Evolutionary conservation across 441 rosid species (phyloP), one percentile per base, ranked within the genome.

Genomic region (Erysimum pusillum): DNA sequence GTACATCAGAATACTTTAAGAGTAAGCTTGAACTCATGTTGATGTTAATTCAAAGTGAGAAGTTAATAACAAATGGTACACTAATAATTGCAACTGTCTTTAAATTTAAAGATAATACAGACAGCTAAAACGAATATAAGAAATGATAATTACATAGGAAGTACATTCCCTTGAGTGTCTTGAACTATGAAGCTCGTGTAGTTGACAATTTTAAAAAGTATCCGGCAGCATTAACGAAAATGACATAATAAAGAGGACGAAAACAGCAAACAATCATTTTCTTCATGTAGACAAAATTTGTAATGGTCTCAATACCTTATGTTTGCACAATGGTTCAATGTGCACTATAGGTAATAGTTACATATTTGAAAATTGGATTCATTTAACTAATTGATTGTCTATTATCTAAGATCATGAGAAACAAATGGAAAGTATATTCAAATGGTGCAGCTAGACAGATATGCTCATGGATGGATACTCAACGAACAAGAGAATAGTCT

Each of bases 181-280:
- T 61, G 22, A 69, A 58, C 58, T 45, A 71, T 31, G 67, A 59
- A 35, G 25, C 74, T 44, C 46, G 20, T 58, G 61, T 36, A 36
- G 73, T 39, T 42, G 3, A 54, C 46, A 35, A 35, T 0, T 71
- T 45, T 45, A 38, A 38, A 32, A 59, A 34, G 58, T 32, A 59
- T 45, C 57, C 10, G 52, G 75, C 46, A 71, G 57, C 58, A 44
- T 45, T 59, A 59, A 69, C 54, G 32, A 32, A 18, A 69, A 58
- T 18, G 38, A 58, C 66, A 46, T 17, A 9, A 56, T 10, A 25
- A 8, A 56, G 18, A 32, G 13, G 4, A 44, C 34, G 14, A 45
- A 32, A 38, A 70, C 17, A 31, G 74, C 31, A 69, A 15, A 54
- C 31, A 56, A 42, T 15, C 15, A 54, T 56, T 10, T 56, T 56